Base-by-base conservation (phyloP, 306 rosid species). In the Gleditsia sinensis region DNA sequence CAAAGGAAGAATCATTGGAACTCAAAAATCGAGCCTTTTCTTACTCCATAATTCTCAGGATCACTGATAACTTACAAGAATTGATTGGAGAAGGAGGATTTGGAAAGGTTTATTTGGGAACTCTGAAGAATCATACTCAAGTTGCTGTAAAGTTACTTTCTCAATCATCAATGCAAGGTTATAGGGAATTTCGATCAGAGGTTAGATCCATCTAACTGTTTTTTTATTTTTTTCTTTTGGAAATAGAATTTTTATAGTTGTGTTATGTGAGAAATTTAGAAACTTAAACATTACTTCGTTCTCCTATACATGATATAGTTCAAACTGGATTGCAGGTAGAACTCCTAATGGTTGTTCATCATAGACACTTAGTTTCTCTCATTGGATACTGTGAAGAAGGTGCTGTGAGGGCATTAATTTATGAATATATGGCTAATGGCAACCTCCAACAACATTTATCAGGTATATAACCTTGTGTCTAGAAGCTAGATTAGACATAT, bases 301-400 rank as follows among this genome's bases (percentile, higher is more conserved):
- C 4, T 30, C 33, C n/a, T n/a, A n/a, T n/a, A n/a, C n/a, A n/a
- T n/a, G n/a, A n/a, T 13, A 20, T 9, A 10, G 17, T 9, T 21
- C 23, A 2, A 3, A 4, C 46, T 42, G 3, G 51, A 17, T 17
- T 71, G 56, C 84, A 87, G 92, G 89, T 75, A 21, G 65, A 79
- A 12, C 73, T 87, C 43, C 78, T 87, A 12, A 54, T 77, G 74
- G 60, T 69, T 67, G 76, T 87, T 72, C 85, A 87, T 64, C 86
- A 87, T 11, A 80, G 79, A 80, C 76, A 86, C 56, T 75, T 86
- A 60, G 81, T 82, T 21, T 59, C 82, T 57, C 85, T 80, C 19
- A 54, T 80, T 39, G 81, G 83, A 12, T 79, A 83, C 9, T 78
- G 81, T 67, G 49, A 78, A 0, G 80, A 84, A 55, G 81, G 71